These are phyloP conservation scores for Puccinia novopanici DNA, from an alignment of 1,284 basidiomycete genomes.

Conservation along the genomic window DNA sequence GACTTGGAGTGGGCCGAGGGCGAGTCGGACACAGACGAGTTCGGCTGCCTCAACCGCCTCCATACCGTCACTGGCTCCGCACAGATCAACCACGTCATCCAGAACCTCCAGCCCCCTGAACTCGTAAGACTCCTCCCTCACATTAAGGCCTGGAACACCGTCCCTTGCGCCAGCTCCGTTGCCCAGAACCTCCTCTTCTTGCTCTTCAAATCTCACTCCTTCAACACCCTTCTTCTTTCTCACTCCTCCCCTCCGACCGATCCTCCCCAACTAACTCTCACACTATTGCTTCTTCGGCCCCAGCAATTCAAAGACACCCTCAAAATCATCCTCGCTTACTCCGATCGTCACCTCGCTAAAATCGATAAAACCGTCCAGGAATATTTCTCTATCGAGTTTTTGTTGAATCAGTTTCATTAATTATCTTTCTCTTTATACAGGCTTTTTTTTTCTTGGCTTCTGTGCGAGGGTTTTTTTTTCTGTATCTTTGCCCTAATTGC, in stretches of 20 bases:
- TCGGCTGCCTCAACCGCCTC: not conserved
- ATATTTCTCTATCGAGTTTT: constrained; percentile 21
- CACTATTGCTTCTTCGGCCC: not conserved
- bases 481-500: too few relatives aligned
- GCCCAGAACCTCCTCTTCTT: constrained; percentile 22
- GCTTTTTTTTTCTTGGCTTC: not conserved
- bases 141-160: constrained; percentile 37
- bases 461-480: too few relatives aligned
- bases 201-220: constrained; percentile 30
- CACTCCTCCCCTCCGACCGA: not conserved
- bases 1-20: constrained; percentile 59
- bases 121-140: constrained; percentile 20
- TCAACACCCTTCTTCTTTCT: not conserved
- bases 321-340: constrained; percentile 9
- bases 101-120: not conserved
- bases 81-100: constrained; percentile 11
- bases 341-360: constrained; percentile 13
- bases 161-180: constrained; percentile 4
- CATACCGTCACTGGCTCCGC: constrained; percentile 4
- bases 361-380: constrained; percentile 31
- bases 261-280: not conserved
- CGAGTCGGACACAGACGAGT: not conserved
- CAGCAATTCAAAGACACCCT: constrained; percentile 9
- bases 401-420: constrained; percentile 25
- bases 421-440: not conserved